These are phyloP conservation scores for Capsella bursapastoris DNA, from an alignment of 345 rosid species.

Conservation along the genomic window DNA sequence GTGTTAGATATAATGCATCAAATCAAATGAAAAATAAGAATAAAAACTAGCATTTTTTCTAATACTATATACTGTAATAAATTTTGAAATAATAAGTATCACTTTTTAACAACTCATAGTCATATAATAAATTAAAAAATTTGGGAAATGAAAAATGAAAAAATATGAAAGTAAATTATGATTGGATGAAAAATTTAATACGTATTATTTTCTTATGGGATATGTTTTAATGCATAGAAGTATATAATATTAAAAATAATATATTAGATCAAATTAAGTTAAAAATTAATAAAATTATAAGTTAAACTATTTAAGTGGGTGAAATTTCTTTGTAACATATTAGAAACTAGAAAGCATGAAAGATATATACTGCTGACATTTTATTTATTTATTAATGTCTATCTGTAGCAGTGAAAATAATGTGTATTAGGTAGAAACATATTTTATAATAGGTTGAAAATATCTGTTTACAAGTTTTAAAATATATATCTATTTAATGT, in stretches of 20 bases:
- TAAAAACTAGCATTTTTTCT: no score
- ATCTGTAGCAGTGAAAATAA: neutral
- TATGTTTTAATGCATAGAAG: neutral
- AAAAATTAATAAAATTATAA: no score
- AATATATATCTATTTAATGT: neutral
- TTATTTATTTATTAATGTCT: neutral
- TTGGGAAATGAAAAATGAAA: neutral
- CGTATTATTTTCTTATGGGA: neutral
- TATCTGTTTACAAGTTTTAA: neutral
- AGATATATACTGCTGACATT: neutral
- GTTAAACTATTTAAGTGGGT: neutral
- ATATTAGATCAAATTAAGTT: no score
- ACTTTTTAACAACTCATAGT: no score
- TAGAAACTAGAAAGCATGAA: neutral
- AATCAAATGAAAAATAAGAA: no score
- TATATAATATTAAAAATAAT: neutral
- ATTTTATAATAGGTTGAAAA: neutral
- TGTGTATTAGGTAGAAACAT: slow-evolving; percentile 6
- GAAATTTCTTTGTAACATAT: neutral
- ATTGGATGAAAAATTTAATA: neutral
- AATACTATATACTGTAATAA: no score
- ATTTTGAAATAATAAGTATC: no score
- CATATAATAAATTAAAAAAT: neutral
- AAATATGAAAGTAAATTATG: neutral
- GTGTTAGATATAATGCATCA: neutral